Percentiles rank a stretch among this genome's conserved stretches.
These are phyloP conservation scores for Fusarium verrucosum DNA, from an alignment of 2,329 filamentous ascomycete species.

Conservation along the genomic window DNA sequence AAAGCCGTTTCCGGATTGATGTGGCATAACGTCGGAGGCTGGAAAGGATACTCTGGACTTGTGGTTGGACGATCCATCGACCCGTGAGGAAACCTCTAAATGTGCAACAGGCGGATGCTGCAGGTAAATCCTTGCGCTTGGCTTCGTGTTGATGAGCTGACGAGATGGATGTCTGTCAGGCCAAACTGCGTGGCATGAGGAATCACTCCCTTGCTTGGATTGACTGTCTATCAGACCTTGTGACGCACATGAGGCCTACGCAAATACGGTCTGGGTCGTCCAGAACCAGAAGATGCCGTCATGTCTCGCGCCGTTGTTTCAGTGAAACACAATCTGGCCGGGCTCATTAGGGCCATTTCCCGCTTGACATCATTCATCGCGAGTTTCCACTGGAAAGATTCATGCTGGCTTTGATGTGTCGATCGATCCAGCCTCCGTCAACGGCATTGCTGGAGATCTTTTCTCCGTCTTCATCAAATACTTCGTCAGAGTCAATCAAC, in stretches of 20 bases:
- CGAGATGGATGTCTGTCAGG: neutral
- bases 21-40: conserved; percentile 16
- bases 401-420: conserved; percentile 5
- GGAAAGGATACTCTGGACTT: conserved; percentile 12
- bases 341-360: conserved; percentile 5
- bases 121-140: conserved; percentile 4
- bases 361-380: conserved; percentile 24
- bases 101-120: conserved; percentile 1
- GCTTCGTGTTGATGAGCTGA: too few species aligned
- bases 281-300: conserved; percentile 31
- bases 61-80: conserved; percentile 23
- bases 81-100: neutral
- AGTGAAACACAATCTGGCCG: conserved; percentile 21
- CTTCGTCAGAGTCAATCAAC: conserved; percentile 13
- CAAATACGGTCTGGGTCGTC: neutral
- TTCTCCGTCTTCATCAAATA: conserved; percentile 2
- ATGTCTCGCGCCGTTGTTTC: conserved; percentile 38
- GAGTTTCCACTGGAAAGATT: neutral
- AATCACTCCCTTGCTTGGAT: conserved; percentile 20
- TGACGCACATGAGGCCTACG: conserved; percentile 25
- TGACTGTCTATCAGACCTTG: conserved; percentile 20
- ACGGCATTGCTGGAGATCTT: neutral
- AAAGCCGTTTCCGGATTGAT: conserved; percentile 18
- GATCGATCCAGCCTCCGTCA: conserved; percentile 9
- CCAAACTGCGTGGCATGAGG: conserved; percentile 3